Base-by-base conservation (phyloP, 306 rosid species). In the Fagus sylvatica region DNA sequence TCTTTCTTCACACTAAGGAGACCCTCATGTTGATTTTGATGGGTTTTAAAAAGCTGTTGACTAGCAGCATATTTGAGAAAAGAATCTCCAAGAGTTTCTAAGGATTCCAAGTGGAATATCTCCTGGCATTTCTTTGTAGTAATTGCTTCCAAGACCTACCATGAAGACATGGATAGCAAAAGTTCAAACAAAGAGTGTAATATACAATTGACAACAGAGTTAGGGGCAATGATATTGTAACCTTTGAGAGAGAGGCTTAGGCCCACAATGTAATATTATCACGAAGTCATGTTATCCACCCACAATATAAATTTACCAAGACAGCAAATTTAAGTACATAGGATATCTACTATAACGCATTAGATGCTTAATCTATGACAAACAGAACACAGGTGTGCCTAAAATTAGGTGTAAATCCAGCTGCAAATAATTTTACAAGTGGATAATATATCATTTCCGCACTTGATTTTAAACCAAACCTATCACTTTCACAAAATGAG, bases 71-170 rank as follows among this genome's bases (percentile, higher is more conserved):
- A 94, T 84, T 94, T 94, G 39, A 94, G 85, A 84, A 92, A 94
- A 48, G 98, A 94, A 85, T 94, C 98, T 59, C 98, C 98, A 54
- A 92, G 97, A 71, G 96, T 89, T 82, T 90, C 98, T 11, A 94
- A 79, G 72, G 98, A 92, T 81, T 94, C 97, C 37, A 92, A 86
- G 82, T 94, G 89, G 73, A 88, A 84, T 28, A 77, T n/a, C 76
- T 94, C 98, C n/a, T 85, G 88, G 79, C 97, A 90, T 46, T 76
- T 81, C 60, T 90, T 92, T 10, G 93, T 59, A 5, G 98, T 94
- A 53, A 92, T 85, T 64, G 97, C 97, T 85, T 94, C 98, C 91
- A 94, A 87, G 71, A 94, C 89, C 97, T 94, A 64, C 69, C 80
- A 73, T 37, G 56, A 65, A 74, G 36, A 74, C 30, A 17, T 51